Conservation (phyloP, 805 yeast genomes). For the Pichia exigua region DNA sequence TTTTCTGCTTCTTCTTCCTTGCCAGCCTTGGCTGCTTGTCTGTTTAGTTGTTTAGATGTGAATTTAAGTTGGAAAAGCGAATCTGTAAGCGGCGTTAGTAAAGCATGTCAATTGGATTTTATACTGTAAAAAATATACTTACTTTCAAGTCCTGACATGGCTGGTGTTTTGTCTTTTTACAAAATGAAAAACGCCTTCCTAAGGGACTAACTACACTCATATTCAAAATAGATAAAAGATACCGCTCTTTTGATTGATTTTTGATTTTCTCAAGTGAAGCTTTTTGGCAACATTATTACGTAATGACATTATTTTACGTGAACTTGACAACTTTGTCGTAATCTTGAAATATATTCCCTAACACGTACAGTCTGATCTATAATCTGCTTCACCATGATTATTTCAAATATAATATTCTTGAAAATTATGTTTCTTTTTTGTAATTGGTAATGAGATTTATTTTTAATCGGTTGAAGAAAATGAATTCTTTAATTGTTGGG, state of each 20-base stretch:
- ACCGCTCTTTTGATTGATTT: not conserved
- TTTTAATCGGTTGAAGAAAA: too few species aligned
- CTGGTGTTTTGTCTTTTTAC: not conserved
- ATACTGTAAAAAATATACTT: slow-evolving; percentile 14
- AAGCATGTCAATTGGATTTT: not conserved
- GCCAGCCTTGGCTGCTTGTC: slow-evolving; percentile 85
- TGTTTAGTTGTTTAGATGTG: slow-evolving; percentile 86
- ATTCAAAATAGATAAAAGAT: not conserved
- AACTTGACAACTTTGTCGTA: too few species aligned
- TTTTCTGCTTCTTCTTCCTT: slow-evolving; percentile 86
- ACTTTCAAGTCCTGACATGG: slow-evolving; percentile 38
- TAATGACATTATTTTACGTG: too few species aligned
- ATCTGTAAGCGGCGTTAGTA: slow-evolving; percentile 29
- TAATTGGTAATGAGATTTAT: too few species aligned
- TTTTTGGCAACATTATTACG: too few species aligned
- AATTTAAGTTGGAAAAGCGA: slow-evolving; percentile 67
- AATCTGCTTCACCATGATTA: too few species aligned
- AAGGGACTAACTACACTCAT: not conserved
- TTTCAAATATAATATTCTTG: too few species aligned
- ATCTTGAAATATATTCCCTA: too few species aligned
- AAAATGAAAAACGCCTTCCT: not conserved
- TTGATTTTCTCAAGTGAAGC: not conserved
- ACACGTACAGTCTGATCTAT: too few species aligned
- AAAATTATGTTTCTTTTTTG: too few species aligned
- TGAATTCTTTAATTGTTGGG: too few species aligned